Evolutionary conservation across 257 asterid species (phyloP), one percentile per base, ranked within the genome.

Genomic region (Solanum habrochaites): DNA sequence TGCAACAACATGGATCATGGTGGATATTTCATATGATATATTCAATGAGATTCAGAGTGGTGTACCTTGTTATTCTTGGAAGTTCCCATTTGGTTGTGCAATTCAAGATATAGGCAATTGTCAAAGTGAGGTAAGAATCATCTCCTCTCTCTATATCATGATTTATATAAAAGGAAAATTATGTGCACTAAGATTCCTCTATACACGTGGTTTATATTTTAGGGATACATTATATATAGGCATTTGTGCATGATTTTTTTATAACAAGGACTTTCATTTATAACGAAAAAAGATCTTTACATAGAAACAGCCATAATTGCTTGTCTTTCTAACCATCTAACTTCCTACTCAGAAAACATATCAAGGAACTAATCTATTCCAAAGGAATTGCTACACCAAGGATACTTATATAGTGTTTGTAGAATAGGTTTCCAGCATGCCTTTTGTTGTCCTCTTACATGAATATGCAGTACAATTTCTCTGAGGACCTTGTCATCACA

Each of bases 31-130:
- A 18, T 91, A 90, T 83, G 93, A 94, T 78, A 66, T 87, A 71
- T 74, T 91, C 72, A 91, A 89, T 83, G 93, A 87, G 87, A 45
- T 86, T 72, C 89, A 88, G 66, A 91, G 88, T 49, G 89, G 88
- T 88, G 88, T 86, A 87, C 89, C 93, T 35, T 87, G 89, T 67
- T 90, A 82, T 87, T 9, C 90, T 6, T 91, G 97, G 98, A 95
- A 88, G 90, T 89, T 93, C 82, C 96, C 98, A 45, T 96, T 96
- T 1, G 98, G 99, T 29, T 93, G 98, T 82, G 72, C 92, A 87
- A 91, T 95, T 90, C 91, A 95, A 90, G 94, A 92, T 83, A 72
- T 90, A 82, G 64, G 92, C 29, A 88, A 91, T 87, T 96, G 96
- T n/a, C 92, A 90, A 89, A 92, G 98, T 82, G 89, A 29, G 23